A percentile compares a stretch with the other conserved stretches of the same genome.
Evolutionary conservation across 257 asterid species (phyloP).

Genomic region (Jasminum sambac): DNA sequence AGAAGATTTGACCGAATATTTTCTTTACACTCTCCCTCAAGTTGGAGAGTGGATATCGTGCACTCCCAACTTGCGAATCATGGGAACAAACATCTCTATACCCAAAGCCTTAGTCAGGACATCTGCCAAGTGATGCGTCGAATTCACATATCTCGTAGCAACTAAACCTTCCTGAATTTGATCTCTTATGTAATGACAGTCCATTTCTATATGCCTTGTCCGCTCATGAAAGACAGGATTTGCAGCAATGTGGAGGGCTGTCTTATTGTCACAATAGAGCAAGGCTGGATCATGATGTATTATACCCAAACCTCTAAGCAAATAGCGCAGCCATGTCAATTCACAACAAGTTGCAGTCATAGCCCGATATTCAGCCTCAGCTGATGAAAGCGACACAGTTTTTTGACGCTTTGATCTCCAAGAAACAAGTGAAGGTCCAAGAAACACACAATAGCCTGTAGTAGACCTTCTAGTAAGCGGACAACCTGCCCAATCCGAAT

Average conservation of each 20-base stretch:
- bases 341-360: slow-evolving; percentile 9
- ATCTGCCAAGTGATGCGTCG: too few species aligned
- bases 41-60: too few species aligned
- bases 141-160: too few species aligned
- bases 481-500: slow-evolving; percentile 25
- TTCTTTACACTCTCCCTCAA: too few species aligned
- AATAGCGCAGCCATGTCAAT: slow-evolving; percentile 1
- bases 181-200: too few species aligned
- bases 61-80: too few species aligned
- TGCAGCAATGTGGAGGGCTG: slow-evolving; percentile 4
- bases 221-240: not conserved
- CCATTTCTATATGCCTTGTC: too few species aligned
- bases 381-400: slow-evolving; percentile 5
- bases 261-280: slow-evolving; percentile 11
- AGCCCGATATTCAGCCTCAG: slow-evolving; percentile 14
- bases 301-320: not conserved
- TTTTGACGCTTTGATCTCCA: slow-evolving; percentile 21
- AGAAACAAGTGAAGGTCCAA: slow-evolving; percentile 11
- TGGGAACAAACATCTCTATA: too few species aligned
- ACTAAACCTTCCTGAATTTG: too few species aligned
- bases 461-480: slow-evolving; percentile 13
- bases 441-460: slow-evolving; percentile 1
- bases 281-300: not conserved
- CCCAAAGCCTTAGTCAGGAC: too few species aligned
- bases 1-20: too few species aligned